A percentile compares a stretch with the other conserved stretches of the same genome.
These are phyloP conservation scores for Alternaria sp. DNA, from an alignment of 2,329 filamentous ascomycete genomes.

Conservation along the genomic window DNA sequence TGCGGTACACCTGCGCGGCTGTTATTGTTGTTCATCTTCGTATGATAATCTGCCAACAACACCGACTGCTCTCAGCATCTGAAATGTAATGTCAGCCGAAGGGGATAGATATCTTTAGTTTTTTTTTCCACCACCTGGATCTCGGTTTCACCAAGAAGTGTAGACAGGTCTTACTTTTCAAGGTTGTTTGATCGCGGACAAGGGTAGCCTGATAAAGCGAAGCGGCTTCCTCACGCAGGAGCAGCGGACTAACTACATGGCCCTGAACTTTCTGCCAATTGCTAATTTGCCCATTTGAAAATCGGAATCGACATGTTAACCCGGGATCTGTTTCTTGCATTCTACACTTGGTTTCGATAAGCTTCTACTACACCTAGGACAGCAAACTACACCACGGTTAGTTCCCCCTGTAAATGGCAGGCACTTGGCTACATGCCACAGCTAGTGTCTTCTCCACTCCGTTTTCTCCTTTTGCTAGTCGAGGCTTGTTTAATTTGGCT, in stretches of 20 bases:
- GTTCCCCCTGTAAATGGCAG: background rate
- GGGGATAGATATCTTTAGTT: background rate
- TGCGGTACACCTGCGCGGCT: background rate
- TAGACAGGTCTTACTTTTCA: background rate
- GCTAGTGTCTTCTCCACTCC: background rate
- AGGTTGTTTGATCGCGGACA: background rate
- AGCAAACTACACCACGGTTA: background rate
- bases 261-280: background rate
- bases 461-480: no score
- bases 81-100: background rate
- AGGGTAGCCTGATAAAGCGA: background rate
- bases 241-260: background rate
- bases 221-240: background rate
- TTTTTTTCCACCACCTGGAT: background rate
- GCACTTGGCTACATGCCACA: background rate
- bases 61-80: background rate
- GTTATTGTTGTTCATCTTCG: background rate
- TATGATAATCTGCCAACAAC: background rate
- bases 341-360: background rate
- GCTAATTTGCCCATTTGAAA: background rate
- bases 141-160: background rate
- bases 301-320: background rate
- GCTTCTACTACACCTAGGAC: background rate
- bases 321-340: background rate
- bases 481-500: background rate